phyloP scores from a whole-genome alignment of 2,329 filamentous ascomycete genomes.

The Pseudogymnoascus sp. region DNA sequence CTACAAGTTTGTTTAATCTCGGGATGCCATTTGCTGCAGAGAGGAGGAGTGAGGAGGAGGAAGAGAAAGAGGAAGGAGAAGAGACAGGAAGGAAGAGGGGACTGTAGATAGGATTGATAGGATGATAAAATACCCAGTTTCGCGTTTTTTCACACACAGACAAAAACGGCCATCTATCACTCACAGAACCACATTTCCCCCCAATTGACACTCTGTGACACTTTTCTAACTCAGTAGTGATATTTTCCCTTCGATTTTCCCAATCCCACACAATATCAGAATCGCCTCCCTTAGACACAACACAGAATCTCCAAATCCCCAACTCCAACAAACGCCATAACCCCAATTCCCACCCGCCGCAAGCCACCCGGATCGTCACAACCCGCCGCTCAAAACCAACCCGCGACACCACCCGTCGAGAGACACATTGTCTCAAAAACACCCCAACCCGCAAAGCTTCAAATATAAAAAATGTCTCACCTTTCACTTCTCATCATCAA shows the following conservation, averaged over 20 bases:
- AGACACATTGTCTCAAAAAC: neutral
- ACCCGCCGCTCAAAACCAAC: neutral
- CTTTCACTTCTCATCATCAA: neutral
- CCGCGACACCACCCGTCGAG: neutral
- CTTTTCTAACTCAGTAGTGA: neutral
- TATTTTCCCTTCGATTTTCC: neutral
- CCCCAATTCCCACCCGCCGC: neutral
- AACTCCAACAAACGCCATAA: neutral
- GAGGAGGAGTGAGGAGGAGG: neutral
- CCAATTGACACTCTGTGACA: neutral
- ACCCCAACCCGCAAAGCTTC: neutral
- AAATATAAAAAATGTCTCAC: too few relatives aligned
- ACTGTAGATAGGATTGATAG: neutral
- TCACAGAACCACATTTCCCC: neutral
- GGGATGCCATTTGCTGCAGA: neutral
- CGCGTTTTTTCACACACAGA: neutral
- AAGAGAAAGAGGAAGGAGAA: neutral
- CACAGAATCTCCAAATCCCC: neutral
- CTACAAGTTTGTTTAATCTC: neutral
- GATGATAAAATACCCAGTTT: slow-evolving; percentile 3
- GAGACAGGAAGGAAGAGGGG: neutral
- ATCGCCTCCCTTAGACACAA: too few relatives aligned
- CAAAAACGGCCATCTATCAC: neutral
- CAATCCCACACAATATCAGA: too few relatives aligned
- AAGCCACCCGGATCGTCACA: neutral